These are phyloP conservation scores for Hydnomerulius pinastri DNA, from an alignment of 768 basidiomycete genomes.

Conservation along the genomic window DNA sequence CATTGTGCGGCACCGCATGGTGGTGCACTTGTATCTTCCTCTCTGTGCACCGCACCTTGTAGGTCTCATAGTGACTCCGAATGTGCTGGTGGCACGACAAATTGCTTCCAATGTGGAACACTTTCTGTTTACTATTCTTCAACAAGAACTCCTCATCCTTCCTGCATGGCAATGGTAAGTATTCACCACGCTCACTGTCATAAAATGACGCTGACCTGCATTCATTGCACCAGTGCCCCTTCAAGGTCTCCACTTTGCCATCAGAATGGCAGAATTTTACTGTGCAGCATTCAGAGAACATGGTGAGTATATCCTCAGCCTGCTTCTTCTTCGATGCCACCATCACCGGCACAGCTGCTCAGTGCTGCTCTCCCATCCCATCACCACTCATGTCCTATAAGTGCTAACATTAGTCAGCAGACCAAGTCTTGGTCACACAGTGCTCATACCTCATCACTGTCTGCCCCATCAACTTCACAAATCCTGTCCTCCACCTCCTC, in stretches of 20 bases:
- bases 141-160: background rate
- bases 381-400: background rate
- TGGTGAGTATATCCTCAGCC: conserved; percentile 2
- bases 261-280: background rate
- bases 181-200: background rate
- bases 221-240: background rate
- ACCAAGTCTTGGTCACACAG: no score
- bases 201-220: background rate
- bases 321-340: background rate
- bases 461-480: no score
- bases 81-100: background rate
- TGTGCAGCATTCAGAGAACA: background rate
- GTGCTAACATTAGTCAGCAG: background rate
- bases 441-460: no score
- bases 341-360: background rate
- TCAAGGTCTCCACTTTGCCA: conserved; percentile 1
- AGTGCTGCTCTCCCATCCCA: background rate
- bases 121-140: background rate
- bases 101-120: background rate
- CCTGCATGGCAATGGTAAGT: background rate
- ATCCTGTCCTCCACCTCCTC: no score
- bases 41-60: background rate
- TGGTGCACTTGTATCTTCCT: background rate
- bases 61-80: background rate
- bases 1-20: background rate